Conservation (phyloP, 345 rosid genomes). For the Cardiospermum halicacabum region DNA sequence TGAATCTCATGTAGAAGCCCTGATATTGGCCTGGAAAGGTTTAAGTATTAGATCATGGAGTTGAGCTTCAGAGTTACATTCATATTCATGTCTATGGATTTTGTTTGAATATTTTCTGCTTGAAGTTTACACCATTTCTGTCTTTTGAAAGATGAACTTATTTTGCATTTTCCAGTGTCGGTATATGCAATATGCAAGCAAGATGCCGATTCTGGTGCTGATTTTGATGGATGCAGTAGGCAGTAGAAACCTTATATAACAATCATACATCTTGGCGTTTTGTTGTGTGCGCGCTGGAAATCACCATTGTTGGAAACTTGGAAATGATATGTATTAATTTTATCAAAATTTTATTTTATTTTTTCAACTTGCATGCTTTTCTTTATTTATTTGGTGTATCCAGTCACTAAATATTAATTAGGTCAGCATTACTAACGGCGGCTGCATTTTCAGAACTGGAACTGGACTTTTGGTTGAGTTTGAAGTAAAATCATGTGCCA, state of each 20-base stretch:
- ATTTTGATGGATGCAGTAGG: not conserved
- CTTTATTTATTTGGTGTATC: no score
- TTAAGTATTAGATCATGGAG: not conserved
- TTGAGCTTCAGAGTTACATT: not conserved
- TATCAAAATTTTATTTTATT: not conserved
- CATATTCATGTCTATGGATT: not conserved
- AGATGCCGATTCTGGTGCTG: conserved; percentile 1
- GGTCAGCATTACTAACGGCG: no score
- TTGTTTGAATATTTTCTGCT: not conserved
- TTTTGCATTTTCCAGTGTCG: conserved; percentile 2
- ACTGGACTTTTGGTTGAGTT: no score
- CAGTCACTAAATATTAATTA: no score
- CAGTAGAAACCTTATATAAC: not conserved
- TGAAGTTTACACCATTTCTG: no score
- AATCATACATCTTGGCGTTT: not conserved
- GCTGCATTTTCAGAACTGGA: no score
- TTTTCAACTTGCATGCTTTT: not conserved
- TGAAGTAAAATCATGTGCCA: not conserved
- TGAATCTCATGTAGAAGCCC: not conserved
- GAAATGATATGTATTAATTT: conserved; percentile 1
- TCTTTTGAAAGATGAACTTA: not conserved
- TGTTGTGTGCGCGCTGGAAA: not conserved
- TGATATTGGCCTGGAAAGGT: not conserved
- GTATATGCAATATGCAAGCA: conserved; percentile 1
- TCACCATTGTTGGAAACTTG: not conserved